phyloP scores from a whole-genome alignment of 2,329 filamentous ascomycete species.

The Albifimbria verrucaria region DNA sequence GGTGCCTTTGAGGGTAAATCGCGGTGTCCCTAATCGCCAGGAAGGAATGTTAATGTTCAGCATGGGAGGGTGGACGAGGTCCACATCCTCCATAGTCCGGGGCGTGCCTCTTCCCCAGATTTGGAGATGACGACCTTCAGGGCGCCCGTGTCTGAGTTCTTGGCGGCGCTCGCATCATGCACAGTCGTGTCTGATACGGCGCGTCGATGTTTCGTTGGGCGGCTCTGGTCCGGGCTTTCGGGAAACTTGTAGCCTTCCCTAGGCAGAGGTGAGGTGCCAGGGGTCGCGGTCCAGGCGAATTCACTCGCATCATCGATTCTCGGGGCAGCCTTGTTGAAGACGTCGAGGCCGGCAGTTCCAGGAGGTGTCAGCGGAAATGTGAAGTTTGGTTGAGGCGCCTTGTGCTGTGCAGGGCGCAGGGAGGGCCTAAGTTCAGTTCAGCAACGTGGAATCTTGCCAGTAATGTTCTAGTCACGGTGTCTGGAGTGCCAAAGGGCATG shows the following conservation, averaged over 20 bases:
- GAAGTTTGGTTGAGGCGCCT: constrained; percentile 59
- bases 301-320: constrained; percentile 21
- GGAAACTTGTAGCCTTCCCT: background rate
- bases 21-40: constrained; percentile 77
- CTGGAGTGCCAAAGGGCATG: no score
- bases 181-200: constrained; percentile 76
- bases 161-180: constrained; percentile 56
- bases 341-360: constrained; percentile 54
- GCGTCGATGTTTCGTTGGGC: constrained; percentile 47
- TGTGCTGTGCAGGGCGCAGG: constrained; percentile 57
- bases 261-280: constrained; percentile 27
- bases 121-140: constrained; percentile 81
- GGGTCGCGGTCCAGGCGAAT: constrained; percentile 41
- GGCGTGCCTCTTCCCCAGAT: constrained; percentile 58
- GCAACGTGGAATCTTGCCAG: no score
- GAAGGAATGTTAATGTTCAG: constrained; percentile 78
- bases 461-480: background rate
- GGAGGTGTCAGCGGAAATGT: constrained; percentile 60
- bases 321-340: constrained; percentile 28
- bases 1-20: constrained; percentile 74
- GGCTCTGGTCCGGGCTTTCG: constrained; percentile 11
- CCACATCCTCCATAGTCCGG: constrained; percentile 59
- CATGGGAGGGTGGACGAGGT: constrained; percentile 43
- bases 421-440: constrained; percentile 46
- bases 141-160: constrained; percentile 59